A percentile compares a stretch with the other conserved stretches of the same genome.
These are phyloP conservation scores for Biancaea sappan DNA, from an alignment of 306 rosid species.

Conservation along the genomic window DNA sequence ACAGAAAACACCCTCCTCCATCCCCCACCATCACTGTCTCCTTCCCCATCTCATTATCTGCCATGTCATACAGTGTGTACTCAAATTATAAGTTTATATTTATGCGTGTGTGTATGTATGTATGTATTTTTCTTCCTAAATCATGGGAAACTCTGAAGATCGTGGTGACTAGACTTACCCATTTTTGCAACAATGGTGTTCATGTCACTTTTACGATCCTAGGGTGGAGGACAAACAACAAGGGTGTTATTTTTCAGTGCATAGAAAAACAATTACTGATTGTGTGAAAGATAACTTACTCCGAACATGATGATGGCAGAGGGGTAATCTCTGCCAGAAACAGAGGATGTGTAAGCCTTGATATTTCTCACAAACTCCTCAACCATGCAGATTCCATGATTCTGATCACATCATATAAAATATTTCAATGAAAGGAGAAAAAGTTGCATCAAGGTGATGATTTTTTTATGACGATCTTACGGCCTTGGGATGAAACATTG, in stretches of 20 bases:
- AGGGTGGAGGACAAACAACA: neutral
- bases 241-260: too few species aligned
- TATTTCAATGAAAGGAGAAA: neutral
- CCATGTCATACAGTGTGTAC: neutral
- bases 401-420: conserved; percentile 22
- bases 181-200: conserved; percentile 39
- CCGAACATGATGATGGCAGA: conserved; percentile 58
- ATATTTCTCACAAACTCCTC: conserved; percentile 43
- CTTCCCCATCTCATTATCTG: conserved; percentile 54
- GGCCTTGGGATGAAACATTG: conserved; percentile 9
- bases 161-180: conserved; percentile 39
- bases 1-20: conserved; percentile 50
- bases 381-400: conserved; percentile 11
- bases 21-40: conserved; percentile 64
- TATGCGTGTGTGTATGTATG: too few species aligned
- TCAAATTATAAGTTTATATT: too few species aligned
- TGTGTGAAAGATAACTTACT: conserved; percentile 57
- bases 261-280: too few species aligned
- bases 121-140: too few species aligned
- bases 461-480: too few species aligned
- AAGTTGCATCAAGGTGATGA: too few species aligned
- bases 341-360: conserved; percentile 40
- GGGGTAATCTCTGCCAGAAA: conserved; percentile 46
- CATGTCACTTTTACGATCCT: conserved; percentile 52
- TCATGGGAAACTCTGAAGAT: neutral